Conservation (phyloP, 768 basidiomycete species). For the Phlebiopsis gigantea region DNA sequence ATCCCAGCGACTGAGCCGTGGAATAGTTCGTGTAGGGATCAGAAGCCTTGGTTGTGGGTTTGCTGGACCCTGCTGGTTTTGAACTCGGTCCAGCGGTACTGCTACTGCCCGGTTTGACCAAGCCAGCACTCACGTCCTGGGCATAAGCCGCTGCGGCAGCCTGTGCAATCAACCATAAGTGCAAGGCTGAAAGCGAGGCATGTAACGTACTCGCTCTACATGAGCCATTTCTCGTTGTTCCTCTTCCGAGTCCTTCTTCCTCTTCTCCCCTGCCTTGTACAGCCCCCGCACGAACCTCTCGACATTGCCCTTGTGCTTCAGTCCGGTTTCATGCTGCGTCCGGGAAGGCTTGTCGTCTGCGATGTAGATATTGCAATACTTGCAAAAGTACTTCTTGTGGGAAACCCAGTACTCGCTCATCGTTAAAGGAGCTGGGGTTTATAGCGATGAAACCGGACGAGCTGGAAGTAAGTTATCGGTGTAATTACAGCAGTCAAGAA, state of each 20-base stretch:
- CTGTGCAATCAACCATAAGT: constrained; percentile 28
- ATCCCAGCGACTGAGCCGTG: constrained; percentile 81
- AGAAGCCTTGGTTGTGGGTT: constrained; percentile 41
- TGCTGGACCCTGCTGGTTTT: constrained; percentile 32
- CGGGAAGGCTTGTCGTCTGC: constrained; percentile 93
- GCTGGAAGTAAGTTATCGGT: background rate
- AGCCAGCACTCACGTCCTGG: constrained; percentile 68
- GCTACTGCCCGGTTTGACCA: constrained; percentile 37
- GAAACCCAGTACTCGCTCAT: constrained; percentile 96
- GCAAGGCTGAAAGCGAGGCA: background rate
- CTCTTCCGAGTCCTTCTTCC: constrained; percentile 78
- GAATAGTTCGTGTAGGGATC: constrained; percentile 82
- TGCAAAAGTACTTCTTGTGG: constrained; percentile 90
- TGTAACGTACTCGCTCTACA: constrained; percentile 65
- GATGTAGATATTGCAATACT: constrained; percentile 97
- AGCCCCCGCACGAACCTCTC: constrained; percentile 89
- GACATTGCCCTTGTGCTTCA: constrained; percentile 90
- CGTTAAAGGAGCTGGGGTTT: constrained; percentile 4
- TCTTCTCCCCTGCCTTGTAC: constrained; percentile 90
- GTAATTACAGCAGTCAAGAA: background rate
- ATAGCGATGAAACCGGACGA: background rate
- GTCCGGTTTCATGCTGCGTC: constrained; percentile 86
- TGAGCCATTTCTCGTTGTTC: constrained; percentile 83
- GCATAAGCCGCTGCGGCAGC: constrained; percentile 79
- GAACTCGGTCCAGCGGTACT: constrained; percentile 26